Evolutionary conservation across 805 yeast genomes (phyloP).

Genomic region (Nakazawaea ishiwadae): DNA sequence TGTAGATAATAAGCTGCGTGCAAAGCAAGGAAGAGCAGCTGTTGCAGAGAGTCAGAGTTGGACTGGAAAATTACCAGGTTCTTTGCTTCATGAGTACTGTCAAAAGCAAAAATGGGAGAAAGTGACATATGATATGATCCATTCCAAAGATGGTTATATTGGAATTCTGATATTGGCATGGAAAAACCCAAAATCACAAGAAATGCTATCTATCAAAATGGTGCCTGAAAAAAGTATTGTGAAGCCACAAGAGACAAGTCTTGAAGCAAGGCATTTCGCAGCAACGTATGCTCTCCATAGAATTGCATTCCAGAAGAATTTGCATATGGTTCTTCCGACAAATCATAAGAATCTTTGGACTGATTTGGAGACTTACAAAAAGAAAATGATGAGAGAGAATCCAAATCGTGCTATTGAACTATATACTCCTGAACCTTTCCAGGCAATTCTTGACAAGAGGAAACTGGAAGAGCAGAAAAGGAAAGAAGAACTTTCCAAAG

Average conservation of each 20-base stretch:
- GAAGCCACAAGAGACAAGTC: slow-evolving; percentile 69
- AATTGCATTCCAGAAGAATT: slow-evolving; percentile 72
- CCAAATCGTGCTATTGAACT: slow-evolving; percentile 42
- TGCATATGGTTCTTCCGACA: slow-evolving; percentile 84
- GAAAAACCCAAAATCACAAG: slow-evolving; percentile 79
- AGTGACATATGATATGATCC: slow-evolving; percentile 70
- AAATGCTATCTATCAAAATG: slow-evolving; percentile 52
- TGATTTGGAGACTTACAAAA: slow-evolving; percentile 59
- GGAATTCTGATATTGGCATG: slow-evolving; percentile 64
- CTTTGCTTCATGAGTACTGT: slow-evolving; percentile 79
- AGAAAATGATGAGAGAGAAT: slow-evolving; percentile 39
- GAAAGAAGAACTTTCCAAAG: slow-evolving; percentile 42
- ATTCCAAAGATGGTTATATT: slow-evolving; percentile 44
- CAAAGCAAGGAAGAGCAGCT: slow-evolving; percentile 31
- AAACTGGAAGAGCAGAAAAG: slow-evolving; percentile 36
- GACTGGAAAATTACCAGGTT: slow-evolving; percentile 94
- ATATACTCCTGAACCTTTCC: slow-evolving; percentile 76
- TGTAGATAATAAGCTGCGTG: slow-evolving; percentile 12
- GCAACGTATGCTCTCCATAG: slow-evolving; percentile 87
- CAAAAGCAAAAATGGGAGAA: slow-evolving; percentile 89
- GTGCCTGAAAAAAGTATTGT: slow-evolving; percentile 46
- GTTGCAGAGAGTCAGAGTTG: slow-evolving; percentile 73
- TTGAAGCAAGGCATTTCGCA: slow-evolving; percentile 86
- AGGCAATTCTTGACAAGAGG: slow-evolving; percentile 53
- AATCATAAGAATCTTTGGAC: slow-evolving; percentile 79